A percentile compares a stretch with the other conserved stretches of the same genome.
phyloP scores from a whole-genome alignment of 371 early-diverging fungal species.

The Phascolomyces articulosus region DNA sequence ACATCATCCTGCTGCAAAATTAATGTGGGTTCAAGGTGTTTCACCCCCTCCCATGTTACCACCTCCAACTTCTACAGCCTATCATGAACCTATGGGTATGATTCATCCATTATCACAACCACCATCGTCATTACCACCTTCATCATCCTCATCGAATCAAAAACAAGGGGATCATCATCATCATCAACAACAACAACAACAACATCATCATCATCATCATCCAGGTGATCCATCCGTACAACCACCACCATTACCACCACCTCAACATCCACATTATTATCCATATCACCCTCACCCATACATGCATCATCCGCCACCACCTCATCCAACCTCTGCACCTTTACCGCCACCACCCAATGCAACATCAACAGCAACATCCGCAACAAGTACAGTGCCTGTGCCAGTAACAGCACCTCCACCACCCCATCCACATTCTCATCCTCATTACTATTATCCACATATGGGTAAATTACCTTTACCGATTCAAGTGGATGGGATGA shows the following conservation, averaged over 20 bases:
- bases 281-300: background rate
- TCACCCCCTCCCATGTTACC: background rate
- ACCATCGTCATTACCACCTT: background rate
- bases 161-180: background rate
- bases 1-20: background rate
- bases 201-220: background rate
- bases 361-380: conserved; percentile 5
- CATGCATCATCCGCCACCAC: conserved; percentile 7
- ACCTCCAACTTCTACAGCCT: background rate
- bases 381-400: conserved; percentile 11
- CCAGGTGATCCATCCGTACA: background rate
- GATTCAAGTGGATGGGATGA: conserved; percentile 7
- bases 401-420: conserved; percentile 3
- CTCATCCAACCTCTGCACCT: conserved; percentile 4
- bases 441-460: conserved; percentile 17
- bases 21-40: background rate
- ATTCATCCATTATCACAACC: background rate
- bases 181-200: background rate
- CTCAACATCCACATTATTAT: conserved; percentile 7
- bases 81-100: background rate
- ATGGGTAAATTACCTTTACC: conserved; percentile 2
- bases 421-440: conserved; percentile 5
- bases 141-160: background rate
- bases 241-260: background rate
- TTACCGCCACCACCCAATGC: conserved; percentile 2